Base-by-base conservation (phyloP, 306 rosid species). In the Acacia confusa region DNA sequence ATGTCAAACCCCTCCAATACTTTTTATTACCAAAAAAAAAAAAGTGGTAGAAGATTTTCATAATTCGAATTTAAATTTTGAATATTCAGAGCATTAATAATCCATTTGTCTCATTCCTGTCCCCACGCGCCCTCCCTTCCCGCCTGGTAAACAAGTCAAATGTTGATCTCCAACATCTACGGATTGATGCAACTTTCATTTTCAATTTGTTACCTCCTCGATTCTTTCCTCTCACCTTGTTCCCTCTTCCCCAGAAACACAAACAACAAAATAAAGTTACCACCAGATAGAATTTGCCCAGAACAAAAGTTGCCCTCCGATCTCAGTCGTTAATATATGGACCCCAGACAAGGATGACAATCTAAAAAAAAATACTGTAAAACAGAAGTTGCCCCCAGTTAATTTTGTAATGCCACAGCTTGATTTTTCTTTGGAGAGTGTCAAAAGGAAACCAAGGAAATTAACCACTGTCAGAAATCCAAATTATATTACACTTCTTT, bases 401-500 rank as follows among this genome's bases (percentile, higher is more conserved):
- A 9, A 6, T n/a, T 41, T 60, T 78, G 13, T 22, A 65, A 69
- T 34, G n/a, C 32, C 25, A 84, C 78, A 76, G 61, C 36, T 47
- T 71, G 52, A 53, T 53, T 53, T 20, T 52, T 78, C 13, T 50
- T 38, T 73, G 55, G 72, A 25, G 79, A 55, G 84, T 0, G 32
- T 10, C 1, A 1, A 25, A 25, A 58, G 30, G 64, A 74, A 43
- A 52, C 44, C 36, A 3, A 27, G 19, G 2, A 8, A 19, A 13
- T 6, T 6, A 67, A 67, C 50, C 55, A 78, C 50, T 66, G 58
- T 50, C 9, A 52, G 60, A 74, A 70, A n/a, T 2, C 82, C 70
- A 76, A 70, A 44, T 72, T 78, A 84, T 79, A 88, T 65, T 86
- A 81, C 81, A 79, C 27, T 52, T 81, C 12, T 65, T 43, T 45